Evolutionary conservation across 2,329 filamentous ascomycete genomes (phyloP).

Genomic region (Aureobasidium sp.): DNA sequence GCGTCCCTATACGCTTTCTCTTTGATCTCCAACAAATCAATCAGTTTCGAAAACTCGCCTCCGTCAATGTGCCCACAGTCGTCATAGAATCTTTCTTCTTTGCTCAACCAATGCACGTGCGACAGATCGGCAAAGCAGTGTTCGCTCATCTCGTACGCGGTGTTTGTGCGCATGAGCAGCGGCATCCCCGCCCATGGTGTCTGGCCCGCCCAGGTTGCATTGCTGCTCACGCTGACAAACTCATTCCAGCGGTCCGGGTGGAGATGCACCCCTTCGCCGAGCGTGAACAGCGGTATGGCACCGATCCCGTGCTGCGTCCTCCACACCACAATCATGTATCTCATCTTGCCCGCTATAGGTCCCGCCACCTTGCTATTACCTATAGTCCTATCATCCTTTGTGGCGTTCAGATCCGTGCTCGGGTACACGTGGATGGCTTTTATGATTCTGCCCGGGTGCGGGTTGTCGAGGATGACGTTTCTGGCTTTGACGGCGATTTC

Average conservation of each 20-base stretch:
- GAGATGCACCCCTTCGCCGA: background rate
- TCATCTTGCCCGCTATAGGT: background rate
- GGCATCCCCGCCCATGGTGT: background rate
- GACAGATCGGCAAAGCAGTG: background rate
- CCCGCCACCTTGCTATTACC: background rate
- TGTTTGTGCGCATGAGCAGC: background rate
- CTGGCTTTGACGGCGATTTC: background rate
- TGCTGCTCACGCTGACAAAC: background rate
- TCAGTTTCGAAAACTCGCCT: background rate
- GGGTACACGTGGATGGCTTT: background rate
- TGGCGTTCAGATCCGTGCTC: background rate
- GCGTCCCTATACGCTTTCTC: background rate
- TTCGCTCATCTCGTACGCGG: no score
- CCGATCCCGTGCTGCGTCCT: background rate
- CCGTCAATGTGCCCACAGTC: background rate
- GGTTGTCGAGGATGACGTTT: background rate
- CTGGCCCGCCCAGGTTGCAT: background rate
- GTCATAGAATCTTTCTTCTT: background rate
- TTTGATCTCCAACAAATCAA: background rate
- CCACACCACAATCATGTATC: conserved; percentile 1
- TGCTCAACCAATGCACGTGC: no score
- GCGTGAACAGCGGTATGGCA: background rate
- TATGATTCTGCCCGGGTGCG: background rate
- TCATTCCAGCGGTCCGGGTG: background rate
- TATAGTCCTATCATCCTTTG: background rate